A percentile compares a stretch with the other conserved stretches of the same genome.
Conservation (phyloP, 768 basidiomycete genomes). For the Chalciporus sphaerocephalus region DNA sequence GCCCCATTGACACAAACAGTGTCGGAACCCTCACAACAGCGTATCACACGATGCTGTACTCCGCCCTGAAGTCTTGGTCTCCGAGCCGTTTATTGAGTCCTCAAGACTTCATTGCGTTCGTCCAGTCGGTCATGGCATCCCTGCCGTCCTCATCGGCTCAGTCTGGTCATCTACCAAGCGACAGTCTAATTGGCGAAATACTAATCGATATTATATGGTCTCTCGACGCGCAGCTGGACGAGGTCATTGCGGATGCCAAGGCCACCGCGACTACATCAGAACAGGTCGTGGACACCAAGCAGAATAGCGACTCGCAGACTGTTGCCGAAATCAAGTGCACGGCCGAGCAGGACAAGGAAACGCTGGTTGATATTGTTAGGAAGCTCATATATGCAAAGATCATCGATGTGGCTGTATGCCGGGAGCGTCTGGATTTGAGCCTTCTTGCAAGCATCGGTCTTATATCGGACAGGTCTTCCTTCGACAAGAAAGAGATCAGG, state of each 20-base stretch:
- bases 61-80: constrained; percentile 55
- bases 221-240: constrained; percentile 72
- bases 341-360: constrained; percentile 61
- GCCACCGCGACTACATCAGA: constrained; percentile 34
- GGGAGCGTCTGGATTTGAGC: constrained; percentile 69
- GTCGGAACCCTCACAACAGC: constrained; percentile 57
- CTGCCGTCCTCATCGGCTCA: constrained; percentile 63
- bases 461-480: constrained; percentile 58
- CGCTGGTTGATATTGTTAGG: constrained; percentile 54
- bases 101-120: constrained; percentile 54
- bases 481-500: constrained; percentile 78
- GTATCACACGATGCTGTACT: constrained; percentile 64
- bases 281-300: constrained; percentile 25
- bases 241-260: constrained; percentile 56
- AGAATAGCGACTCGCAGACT: constrained; percentile 22
- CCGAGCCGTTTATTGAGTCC: constrained; percentile 44
- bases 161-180: constrained; percentile 36
- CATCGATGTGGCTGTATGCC: constrained; percentile 55
- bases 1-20: constrained; percentile 48
- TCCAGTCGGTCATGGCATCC: constrained; percentile 53
- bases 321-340: constrained; percentile 46
- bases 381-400: constrained; percentile 54
- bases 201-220: constrained; percentile 83
- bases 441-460: constrained; percentile 62
- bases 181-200: constrained; percentile 55